Base-by-base conservation (phyloP, 768 basidiomycete species). In the Pisolithus tinctorius region DNA sequence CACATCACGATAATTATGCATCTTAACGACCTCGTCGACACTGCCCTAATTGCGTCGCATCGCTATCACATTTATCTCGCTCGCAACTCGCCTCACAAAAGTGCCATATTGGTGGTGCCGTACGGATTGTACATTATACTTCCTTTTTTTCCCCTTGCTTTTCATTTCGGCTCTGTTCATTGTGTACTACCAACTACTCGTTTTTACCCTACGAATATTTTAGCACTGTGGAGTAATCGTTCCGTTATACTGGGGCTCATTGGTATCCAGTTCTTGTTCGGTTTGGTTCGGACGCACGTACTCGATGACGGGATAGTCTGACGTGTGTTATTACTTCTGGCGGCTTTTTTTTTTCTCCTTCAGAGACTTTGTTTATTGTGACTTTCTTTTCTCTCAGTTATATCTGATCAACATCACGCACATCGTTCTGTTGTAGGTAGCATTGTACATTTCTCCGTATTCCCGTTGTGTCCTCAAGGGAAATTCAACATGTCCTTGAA, bases 171-270 rank as follows among this genome's bases (percentile, higher is more conserved):
- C 42, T 54, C 29, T 62, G 64, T 69, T 60, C 58, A 66, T 68
- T 36, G 46, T 68, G 66, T 68, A 68, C 58, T 51, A 59, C 49
- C 49, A 69, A 53, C 54, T 63, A 60, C 66, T 60, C 61, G 60
- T 69, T 36, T 29, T 68, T 68, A 68, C 63, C 53, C 55, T 68
- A 68, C 59, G 50, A 53, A 59, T 56, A 67, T 58, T 54, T 57
- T 69, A 69, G 52, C 60, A 49, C 38, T 53, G 34, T 60, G 66
- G 68, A 63, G 64, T 69, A 68, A 68, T 69, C 31, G 48, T 51
- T 45, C 48, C 49, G 55, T 60, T 55, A 58, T 56, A 54, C 30
- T 31, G 62, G 59, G 38, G 11, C 34, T 60, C 60, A 58, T 60
- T 61, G 56, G 56, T 52, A 55, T 63, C 60, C 54, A 64, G 64